Conservation (phyloP, 2,329 filamentous ascomycete species). For the Paraconiothyrium sp. region DNA sequence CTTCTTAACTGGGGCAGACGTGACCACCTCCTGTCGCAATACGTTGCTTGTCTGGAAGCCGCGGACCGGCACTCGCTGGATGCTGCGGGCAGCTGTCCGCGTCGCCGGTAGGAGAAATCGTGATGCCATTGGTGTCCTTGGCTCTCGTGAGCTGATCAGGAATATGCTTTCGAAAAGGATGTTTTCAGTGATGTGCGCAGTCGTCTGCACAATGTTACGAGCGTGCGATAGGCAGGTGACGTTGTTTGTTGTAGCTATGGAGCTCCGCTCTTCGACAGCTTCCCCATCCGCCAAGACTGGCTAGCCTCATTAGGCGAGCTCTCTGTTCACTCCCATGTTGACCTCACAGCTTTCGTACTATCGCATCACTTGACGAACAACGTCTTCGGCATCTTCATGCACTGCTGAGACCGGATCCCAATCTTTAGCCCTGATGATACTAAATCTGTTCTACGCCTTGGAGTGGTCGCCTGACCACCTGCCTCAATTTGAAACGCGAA, state of each 20-base stretch:
- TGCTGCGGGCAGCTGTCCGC: constrained; percentile 41
- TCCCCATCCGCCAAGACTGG: constrained; percentile 2
- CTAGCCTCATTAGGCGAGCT: constrained; percentile 13
- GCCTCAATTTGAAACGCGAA: background rate
- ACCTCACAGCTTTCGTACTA: background rate
- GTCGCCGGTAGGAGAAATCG: constrained; percentile 53
- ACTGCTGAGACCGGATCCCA: background rate
- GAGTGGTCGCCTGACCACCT: background rate
- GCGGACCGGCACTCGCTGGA: constrained; percentile 31
- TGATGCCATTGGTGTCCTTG: constrained; percentile 54
- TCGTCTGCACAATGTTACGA: background rate
- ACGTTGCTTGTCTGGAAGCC: constrained; percentile 54
- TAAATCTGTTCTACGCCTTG: background rate
- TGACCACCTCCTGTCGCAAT: constrained; percentile 45
- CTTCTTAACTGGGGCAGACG: constrained; percentile 63
- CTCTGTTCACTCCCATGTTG: background rate
- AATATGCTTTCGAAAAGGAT: background rate
- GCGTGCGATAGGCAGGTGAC: constrained; percentile 9
- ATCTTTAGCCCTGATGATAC: background rate
- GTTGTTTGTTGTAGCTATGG: constrained; percentile 17
- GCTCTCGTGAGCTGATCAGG: constrained; percentile 9
- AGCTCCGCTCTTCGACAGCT: constrained; percentile 9
- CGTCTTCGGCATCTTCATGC: no score
- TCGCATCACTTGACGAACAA: background rate
- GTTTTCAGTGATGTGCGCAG: background rate